Evolutionary conservation across 176 grass and related monocot genomes (phyloP), one percentile per base, ranked within the genome.

Genomic region (Cenchrus fungigraminus): DNA sequence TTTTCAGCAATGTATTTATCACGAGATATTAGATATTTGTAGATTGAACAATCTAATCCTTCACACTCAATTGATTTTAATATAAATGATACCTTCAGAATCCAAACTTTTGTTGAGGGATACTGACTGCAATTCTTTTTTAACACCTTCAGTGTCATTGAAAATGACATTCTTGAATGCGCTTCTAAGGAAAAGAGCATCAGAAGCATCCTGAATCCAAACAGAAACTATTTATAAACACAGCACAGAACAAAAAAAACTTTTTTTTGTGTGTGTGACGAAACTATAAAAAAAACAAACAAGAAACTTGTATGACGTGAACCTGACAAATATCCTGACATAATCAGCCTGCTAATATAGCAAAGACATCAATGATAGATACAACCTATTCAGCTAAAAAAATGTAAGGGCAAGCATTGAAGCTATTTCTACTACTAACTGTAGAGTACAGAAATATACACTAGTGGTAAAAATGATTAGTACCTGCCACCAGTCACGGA

Each of bases 401-500:
- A 40, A 3, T 40, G 2, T 40, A 40, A 40, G 37, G 37, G 37
- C 37, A 46, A 46, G 45, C 44, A 13, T 32, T 73, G 37, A 16
- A 71, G 65, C 55, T 42, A 59, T 28, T 61, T 42, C 42, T 20
- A 17, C 29, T 80, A 52, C 25, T 82, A 6, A 28, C 31, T 61
- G 17, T 73, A 75, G 17, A 75, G 32, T 8, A 54, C 10, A 67
- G 14, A 49, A 29, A 61, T 12, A 57, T 12, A 52, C 32, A 70
- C 4, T 2, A 57, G 51, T 37, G 25, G 12, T 22, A 72, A 20
- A 20, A 81, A 20, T 74, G 45, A 61, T 22, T 0, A 59, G 5
- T 87, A 99, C 97, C 94, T 96, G 90, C 97, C 97, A 99, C 78
- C 92, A 93, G 65, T 99, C 94, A 37, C 83, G 86, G 79, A 99